Base-by-base conservation (phyloP, 352 stramenopile species). In the Pilasporangium apinafurcum region DNA sequence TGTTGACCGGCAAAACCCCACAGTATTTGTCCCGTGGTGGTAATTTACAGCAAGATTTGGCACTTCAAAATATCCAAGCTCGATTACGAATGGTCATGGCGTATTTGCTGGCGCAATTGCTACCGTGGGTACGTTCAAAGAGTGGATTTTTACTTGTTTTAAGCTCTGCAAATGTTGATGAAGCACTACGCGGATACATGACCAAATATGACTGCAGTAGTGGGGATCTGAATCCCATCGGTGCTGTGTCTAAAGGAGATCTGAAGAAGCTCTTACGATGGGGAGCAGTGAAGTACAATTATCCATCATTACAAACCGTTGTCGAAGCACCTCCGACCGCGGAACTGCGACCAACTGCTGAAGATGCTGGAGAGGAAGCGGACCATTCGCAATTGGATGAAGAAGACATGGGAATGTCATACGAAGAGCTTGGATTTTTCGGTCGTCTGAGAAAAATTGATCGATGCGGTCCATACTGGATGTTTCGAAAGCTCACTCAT, bases 141-240 rank as follows among this genome's bases (percentile, higher is more conserved):
- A 69, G 46, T 10, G 96, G 96, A 29, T 99, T 98, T 50, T 55
- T 99, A n/a, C 81, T 99, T 6, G 96, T 99, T 25, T 72, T 99
- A 17, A 97, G 95, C 42, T 98, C 87, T 26, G 95, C 90, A 29
- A 99, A 99, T 64, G 96, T 99, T 1, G 96, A 99, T 53, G 96
- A 99, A 70, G 91, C 90, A 0, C 72, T 99, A 33, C 88, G 96
- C 41, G 96, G 96, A 22, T 99, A 99, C 75, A 98, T 99, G 92
- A 99, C 96, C 34, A 99, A 99, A 69, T 99, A 99, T 53, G 96
- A 99, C 75, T 99, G 96, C 68, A 98, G 88, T 52, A 97, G 83
- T 44, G 96, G 96, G 10, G 96, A 99, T 60, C 57, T 99, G 39
- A 99, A 99, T 66, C 96, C 96, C 2, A 99, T 99, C 55, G 96